Percentiles rank a stretch among this genome's conserved stretches.
Conservation (phyloP, 179 eudicot species). For the Sideroxylon spinosum region DNA sequence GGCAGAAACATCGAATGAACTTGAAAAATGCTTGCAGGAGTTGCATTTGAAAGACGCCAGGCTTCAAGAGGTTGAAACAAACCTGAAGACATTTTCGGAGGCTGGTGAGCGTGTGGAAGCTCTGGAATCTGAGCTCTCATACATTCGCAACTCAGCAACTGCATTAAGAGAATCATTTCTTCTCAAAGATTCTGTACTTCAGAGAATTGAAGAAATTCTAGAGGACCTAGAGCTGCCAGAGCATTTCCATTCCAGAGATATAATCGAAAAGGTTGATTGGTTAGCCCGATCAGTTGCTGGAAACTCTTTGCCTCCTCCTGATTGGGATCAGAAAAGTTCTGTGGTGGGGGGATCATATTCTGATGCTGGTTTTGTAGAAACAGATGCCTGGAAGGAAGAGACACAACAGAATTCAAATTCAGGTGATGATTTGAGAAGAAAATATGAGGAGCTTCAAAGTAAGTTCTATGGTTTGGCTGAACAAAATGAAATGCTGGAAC, state of each 20-base stretch:
- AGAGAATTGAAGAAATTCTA: slow-evolving; percentile 88
- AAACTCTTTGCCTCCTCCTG: slow-evolving; percentile 47
- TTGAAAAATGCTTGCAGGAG: slow-evolving; percentile 72
- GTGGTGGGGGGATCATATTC: slow-evolving; percentile 57
- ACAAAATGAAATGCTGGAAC: slow-evolving; percentile 98
- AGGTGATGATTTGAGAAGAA: slow-evolving; percentile 61
- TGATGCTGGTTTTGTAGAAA: slow-evolving; percentile 50
- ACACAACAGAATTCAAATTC: slow-evolving; percentile 37
- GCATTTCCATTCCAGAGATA: slow-evolving; percentile 71
- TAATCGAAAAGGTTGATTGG: slow-evolving; percentile 87
- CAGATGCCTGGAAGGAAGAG: slow-evolving; percentile 69
- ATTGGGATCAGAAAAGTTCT: slow-evolving; percentile 72
- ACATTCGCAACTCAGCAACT: slow-evolving; percentile 96
- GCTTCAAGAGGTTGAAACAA: slow-evolving; percentile 77
- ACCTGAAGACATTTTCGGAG: slow-evolving; percentile 76
- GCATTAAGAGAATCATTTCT: slow-evolving; percentile 91
- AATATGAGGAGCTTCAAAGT: slow-evolving; percentile 78
- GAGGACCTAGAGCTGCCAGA: slow-evolving; percentile 95
- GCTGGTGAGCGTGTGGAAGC: slow-evolving; percentile 99
- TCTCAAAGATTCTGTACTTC: slow-evolving; percentile 86
- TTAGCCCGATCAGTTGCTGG: slow-evolving; percentile 60
- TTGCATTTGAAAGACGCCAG: slow-evolving; percentile 64
- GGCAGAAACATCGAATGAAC: slow-evolving; percentile 69
- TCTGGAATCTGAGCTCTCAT: slow-evolving; percentile 92
- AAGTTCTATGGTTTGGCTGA: slow-evolving; percentile 87